Evolutionary conservation across 2,329 filamentous ascomycete species (phyloP).

Genomic region (Hymenoscyphus fraxineus): DNA sequence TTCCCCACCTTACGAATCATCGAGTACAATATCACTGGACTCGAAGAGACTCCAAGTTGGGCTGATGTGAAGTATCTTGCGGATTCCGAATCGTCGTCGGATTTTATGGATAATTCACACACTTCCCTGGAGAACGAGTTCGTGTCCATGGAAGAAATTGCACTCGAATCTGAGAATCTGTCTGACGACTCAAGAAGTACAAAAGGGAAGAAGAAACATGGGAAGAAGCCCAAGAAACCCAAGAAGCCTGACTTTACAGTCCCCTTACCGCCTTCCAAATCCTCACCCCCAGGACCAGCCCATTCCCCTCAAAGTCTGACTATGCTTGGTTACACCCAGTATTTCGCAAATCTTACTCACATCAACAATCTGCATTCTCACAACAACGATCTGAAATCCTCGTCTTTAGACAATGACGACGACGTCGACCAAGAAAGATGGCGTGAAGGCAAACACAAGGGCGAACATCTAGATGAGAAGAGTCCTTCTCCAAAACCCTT

Average conservation of each 20-base stretch:
- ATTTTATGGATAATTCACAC: constrained; percentile 21
- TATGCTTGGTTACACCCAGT: constrained; percentile 78
- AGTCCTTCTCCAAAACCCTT: constrained; percentile 62
- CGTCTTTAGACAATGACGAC: constrained; percentile 26
- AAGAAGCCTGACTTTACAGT: constrained; percentile 55
- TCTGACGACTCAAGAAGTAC: background rate
- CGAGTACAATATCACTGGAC: constrained; percentile 78
- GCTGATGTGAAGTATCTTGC: constrained; percentile 13
- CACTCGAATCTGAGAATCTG: constrained; percentile 5
- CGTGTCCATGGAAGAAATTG: background rate
- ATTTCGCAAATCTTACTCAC: constrained; percentile 87
- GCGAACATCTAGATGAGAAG: constrained; percentile 51
- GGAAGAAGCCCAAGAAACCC: constrained; percentile 36
- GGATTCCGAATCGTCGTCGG: constrained; percentile 12
- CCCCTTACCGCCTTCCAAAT: constrained; percentile 69
- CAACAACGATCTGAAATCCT: constrained; percentile 58
- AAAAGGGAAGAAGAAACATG: constrained; percentile 41
- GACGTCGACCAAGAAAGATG: constrained; percentile 45
- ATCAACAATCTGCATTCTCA: constrained; percentile 53
- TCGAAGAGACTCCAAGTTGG: constrained; percentile 28
- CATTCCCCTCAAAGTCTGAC: constrained; percentile 84
- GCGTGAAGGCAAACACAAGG: constrained; percentile 61
- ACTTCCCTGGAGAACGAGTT: constrained; percentile 6
- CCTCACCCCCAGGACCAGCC: constrained; percentile 75
- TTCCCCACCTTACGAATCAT: constrained; percentile 86